Percentiles rank a stretch among this genome's conserved stretches.
phyloP scores from a whole-genome alignment of 2,329 filamentous ascomycete species.

The Hypoxylon sp. region DNA sequence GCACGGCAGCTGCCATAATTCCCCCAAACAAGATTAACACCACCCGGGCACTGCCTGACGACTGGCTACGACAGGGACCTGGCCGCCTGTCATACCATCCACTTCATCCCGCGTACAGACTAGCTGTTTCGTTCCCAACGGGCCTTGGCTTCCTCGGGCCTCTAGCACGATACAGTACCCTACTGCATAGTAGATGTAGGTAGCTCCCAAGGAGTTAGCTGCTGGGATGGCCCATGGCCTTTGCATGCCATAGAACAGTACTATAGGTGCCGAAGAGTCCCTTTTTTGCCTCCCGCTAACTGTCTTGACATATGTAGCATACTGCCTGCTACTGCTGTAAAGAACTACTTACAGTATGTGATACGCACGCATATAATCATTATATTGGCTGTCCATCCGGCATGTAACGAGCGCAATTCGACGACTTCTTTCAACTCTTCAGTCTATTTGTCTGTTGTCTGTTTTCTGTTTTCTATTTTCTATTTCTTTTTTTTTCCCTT shows the following conservation, averaged over 20 bases:
- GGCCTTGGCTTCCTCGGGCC: slow-evolving; percentile 1
- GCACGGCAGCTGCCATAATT: slow-evolving; percentile 44
- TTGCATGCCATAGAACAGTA: not conserved
- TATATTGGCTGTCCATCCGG: slow-evolving; percentile 40
- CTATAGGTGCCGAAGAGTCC: not conserved
- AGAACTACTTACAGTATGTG: slow-evolving; percentile 21
- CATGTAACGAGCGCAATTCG: slow-evolving; percentile 37
- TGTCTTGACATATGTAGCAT: not conserved
- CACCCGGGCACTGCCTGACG: slow-evolving; percentile 31
- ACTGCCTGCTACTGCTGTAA: not conserved
- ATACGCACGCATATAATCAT: slow-evolving; percentile 38
- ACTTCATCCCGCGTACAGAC: slow-evolving; percentile 8
- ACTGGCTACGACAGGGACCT: slow-evolving; percentile 31
- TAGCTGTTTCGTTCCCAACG: slow-evolving; percentile 2
- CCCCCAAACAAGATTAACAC: slow-evolving; percentile 43
- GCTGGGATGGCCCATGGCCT: not conserved
- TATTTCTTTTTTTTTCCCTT: not conserved
- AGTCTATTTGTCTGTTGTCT: slow-evolving; percentile 5
- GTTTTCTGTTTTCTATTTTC: slow-evolving; percentile 2
- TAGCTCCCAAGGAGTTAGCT: not conserved
- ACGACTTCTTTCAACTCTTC: slow-evolving; percentile 21
- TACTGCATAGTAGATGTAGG: not conserved
- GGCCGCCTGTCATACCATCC: slow-evolving; percentile 36
- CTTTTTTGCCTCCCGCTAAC: slow-evolving; percentile 1
- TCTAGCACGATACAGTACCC: slow-evolving; percentile 3